phyloP scores from a whole-genome alignment of 2,329 filamentous ascomycete genomes.

The Pestalotiopsis sp. region DNA sequence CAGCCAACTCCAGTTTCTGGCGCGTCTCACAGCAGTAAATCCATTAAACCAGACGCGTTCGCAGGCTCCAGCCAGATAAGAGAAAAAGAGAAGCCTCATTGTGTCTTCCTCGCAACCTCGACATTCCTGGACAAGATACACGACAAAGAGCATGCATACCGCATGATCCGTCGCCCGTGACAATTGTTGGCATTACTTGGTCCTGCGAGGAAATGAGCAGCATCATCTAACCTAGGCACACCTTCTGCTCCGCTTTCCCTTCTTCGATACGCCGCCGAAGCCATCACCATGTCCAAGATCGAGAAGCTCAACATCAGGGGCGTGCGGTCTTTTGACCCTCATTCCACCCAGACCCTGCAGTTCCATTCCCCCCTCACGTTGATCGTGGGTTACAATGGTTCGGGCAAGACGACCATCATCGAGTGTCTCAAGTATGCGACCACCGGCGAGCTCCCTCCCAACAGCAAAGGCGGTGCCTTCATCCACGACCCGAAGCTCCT shows the following conservation, averaged over 20 bases:
- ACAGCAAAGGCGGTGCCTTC: conserved; percentile 88
- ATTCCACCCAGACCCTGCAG: conserved; percentile 73
- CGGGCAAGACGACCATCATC: conserved; percentile 98
- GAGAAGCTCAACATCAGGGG: conserved; percentile 87
- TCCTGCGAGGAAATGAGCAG: neutral
- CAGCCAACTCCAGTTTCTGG: neutral
- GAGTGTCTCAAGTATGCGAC: conserved; percentile 98
- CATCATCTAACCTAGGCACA: neutral
- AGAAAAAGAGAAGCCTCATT: neutral
- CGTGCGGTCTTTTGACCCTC: conserved; percentile 81
- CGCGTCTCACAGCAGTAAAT: conserved; percentile 7
- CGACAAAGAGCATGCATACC: neutral
- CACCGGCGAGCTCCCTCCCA: conserved; percentile 89
- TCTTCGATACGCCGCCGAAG: neutral
- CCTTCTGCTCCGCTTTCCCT: neutral
- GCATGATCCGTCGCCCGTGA: neutral
- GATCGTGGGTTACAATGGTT: conserved; percentile 97
- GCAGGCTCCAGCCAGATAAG: neutral
- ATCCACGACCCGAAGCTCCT: conserved; percentile 95
- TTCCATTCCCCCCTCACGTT: conserved; percentile 91
- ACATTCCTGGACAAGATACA: neutral
- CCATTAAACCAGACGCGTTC: conserved; percentile 4
- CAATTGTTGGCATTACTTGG: neutral
- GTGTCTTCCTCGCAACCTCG: neutral
- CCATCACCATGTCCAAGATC: conserved; percentile 69